Base-by-base conservation (phyloP, 306 rosid genomes). In the Gastrolobium bilobum region DNA sequence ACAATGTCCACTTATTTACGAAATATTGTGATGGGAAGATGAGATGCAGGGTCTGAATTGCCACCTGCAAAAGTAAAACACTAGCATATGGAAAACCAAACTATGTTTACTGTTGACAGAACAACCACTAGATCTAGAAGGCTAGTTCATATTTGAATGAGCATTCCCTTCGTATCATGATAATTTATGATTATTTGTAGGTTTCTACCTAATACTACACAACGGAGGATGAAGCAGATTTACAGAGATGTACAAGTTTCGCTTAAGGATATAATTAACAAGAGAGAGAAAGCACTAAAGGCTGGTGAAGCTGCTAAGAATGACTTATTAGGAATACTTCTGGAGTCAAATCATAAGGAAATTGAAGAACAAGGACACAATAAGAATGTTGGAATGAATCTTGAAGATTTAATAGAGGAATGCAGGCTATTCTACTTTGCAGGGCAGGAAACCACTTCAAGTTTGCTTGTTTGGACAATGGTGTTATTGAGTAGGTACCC, bases 391-490 rank as follows among this genome's bases (percentile, higher is more conserved):
- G 90, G 92, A 14, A 75, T 90, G 87, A 84, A 46, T 8, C 46
- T 72, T 20, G 59, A 87, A 8, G 91, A 91, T 2, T 83, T 91
- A 3, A 72, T 89, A 0, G 83, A 76, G 5, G 93, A 91, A 62
- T 91, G 90, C 81, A 87, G 85, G 42, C 11, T 68, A n/a, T 87
- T 89, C 74, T 89, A 84, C 82, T 40, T 89, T 48, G 90, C 87
- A 2, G 92, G 92, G 7, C 90, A 90, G 51, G 95, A 88, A 9
- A 88, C 95, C 33, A 88, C 91, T 1, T 78, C 92, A 2, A 64
- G 5, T 9, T 48, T 88, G 42, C 85, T 91, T 8, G 79, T 87
- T 51, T 91, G 90, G 91, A 88, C 93, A 4, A 77, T 91, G 83
- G 35, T 88, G 0, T 46, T 87, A 6, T 43, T 88, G 60, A 42